These are phyloP conservation scores for Bolboschoenoplectus hybrid DNA, from an alignment of 202 grass and related monocot genomes.

Conservation along the genomic window DNA sequence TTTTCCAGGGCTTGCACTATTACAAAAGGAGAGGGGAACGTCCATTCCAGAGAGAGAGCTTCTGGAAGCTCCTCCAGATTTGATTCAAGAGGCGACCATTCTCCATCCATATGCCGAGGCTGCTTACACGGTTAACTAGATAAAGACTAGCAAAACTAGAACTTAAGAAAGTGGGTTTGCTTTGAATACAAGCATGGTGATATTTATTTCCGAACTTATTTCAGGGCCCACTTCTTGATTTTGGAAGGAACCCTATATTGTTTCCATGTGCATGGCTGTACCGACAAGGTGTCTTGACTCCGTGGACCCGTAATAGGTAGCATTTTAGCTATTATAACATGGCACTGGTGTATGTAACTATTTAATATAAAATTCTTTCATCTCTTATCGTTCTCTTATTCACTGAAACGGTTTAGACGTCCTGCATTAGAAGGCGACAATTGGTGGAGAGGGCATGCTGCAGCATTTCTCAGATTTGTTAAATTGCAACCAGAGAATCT, in stretches of 20 bases:
- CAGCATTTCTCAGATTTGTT: slow-evolving; percentile 85
- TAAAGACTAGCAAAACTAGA: slow-evolving; percentile 10
- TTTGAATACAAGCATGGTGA: slow-evolving; percentile 26
- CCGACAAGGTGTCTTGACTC: slow-evolving; percentile 91
- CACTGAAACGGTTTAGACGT: slow-evolving; percentile 51
- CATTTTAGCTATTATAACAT: slow-evolving; percentile 19
- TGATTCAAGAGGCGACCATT: slow-evolving; percentile 72
- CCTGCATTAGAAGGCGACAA: slow-evolving; percentile 98
- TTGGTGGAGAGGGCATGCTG: slow-evolving; percentile 96
- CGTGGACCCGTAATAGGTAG: slow-evolving; percentile 71
- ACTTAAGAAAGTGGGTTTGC: not conserved
- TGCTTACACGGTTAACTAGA: slow-evolving; percentile 74
- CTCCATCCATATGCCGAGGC: slow-evolving; percentile 93
- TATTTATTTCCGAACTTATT: slow-evolving; percentile 46
- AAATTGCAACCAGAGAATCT: slow-evolving; percentile 83
- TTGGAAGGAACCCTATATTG: slow-evolving; percentile 95
- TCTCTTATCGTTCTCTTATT: slow-evolving; percentile 30
- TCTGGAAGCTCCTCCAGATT: slow-evolving; percentile 59
- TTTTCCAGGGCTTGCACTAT: slow-evolving; percentile 79
- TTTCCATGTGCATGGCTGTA: slow-evolving; percentile 98
- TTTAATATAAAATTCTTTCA: not conserved
- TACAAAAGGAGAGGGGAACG: slow-evolving; percentile 67
- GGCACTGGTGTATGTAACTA: not conserved
- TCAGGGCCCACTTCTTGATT: slow-evolving; percentile 92
- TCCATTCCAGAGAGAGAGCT: slow-evolving; percentile 57